Conservation (phyloP, 75 land plant species). For the Pinus taeda region DNA sequence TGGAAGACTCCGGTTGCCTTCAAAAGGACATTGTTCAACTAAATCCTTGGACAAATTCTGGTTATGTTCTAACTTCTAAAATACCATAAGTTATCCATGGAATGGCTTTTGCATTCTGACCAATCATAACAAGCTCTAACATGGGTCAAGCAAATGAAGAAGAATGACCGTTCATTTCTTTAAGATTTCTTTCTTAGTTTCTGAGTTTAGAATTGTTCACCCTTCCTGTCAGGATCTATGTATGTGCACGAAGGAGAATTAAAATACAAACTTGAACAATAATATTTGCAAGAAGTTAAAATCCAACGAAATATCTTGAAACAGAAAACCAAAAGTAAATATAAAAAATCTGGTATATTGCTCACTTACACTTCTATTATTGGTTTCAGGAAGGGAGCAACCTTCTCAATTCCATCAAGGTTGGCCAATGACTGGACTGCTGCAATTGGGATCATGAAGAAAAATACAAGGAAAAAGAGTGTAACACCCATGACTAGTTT, state of each 20-base stretch:
- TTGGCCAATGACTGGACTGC: conserved; percentile 96
- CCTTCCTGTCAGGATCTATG: not conserved
- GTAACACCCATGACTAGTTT: conserved; percentile 54
- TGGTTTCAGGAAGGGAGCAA: conserved; percentile 65
- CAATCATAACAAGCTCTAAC: not conserved
- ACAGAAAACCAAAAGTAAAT: too few relatives aligned
- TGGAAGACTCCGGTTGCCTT: not conserved
- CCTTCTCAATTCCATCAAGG: conserved; percentile 74
- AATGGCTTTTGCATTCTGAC: not conserved
- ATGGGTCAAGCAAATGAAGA: not conserved
- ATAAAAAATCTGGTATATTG: not conserved
- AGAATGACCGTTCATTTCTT: not conserved
- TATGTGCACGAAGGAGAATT: not conserved
- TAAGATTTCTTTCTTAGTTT: not conserved
- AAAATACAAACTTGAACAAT: not conserved
- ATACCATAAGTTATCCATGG: not conserved
- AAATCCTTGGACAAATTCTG: not conserved
- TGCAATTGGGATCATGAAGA: conserved; percentile 92
- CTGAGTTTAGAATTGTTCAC: not conserved
- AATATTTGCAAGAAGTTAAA: not conserved
- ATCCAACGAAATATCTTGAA: not conserved
- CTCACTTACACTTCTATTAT: conserved; percentile 51
- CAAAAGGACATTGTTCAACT: not conserved
- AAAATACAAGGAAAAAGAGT: conserved; percentile 79
- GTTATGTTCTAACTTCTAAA: not conserved